These are phyloP conservation scores for Neonectria neomacrospora DNA, from an alignment of 2,329 filamentous ascomycete genomes.

Conservation along the genomic window DNA sequence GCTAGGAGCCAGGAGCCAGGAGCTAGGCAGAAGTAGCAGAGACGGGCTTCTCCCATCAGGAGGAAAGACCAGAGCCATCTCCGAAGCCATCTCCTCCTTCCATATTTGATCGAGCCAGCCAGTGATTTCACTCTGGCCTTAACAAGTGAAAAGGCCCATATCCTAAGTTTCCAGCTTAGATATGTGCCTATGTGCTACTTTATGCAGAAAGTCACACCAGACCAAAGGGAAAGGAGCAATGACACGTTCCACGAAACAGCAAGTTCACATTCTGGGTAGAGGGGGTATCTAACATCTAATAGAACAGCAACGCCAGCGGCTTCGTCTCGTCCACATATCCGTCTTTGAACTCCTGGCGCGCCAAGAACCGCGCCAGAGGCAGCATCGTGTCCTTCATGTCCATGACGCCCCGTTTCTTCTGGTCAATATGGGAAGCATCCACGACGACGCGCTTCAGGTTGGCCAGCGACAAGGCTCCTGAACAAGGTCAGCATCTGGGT, in stretches of 20 bases:
- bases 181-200: neutral
- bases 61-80: neutral
- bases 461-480: conserved; percentile 74
- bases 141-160: neutral
- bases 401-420: conserved; percentile 92
- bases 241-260: neutral
- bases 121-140: too few species aligned
- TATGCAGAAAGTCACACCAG: neutral
- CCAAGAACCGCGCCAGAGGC: conserved; percentile 80
- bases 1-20: neutral
- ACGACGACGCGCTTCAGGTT: conserved; percentile 83
- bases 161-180: neutral
- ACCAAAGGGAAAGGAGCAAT: neutral
- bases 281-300: conserved; percentile 55
- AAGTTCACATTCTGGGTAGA: conserved; percentile 8
- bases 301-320: conserved; percentile 73
- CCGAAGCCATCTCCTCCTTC: neutral
- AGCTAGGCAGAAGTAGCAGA: neutral
- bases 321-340: conserved; percentile 71
- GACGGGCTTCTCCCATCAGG: neutral
- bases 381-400: conserved; percentile 95
- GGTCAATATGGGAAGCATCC: conserved; percentile 92
- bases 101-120: neutral
- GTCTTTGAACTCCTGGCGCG: conserved; percentile 75
- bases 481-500: conserved; percentile 1